phyloP scores from a whole-genome alignment of 345 rosid genomes.

The Sonneratia alba region DNA sequence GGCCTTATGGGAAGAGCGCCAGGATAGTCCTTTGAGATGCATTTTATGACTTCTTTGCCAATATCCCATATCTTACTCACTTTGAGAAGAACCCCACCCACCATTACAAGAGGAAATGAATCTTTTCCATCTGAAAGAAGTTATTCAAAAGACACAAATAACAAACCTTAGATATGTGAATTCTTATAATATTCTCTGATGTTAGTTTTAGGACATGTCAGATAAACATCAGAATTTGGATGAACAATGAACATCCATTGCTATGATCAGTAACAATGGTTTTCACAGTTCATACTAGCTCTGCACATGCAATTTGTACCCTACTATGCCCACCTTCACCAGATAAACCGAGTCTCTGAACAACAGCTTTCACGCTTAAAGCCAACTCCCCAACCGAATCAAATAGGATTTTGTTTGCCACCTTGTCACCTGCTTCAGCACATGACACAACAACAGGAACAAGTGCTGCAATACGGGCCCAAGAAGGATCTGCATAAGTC shows the following conservation, averaged over 20 bases:
- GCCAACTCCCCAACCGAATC: constrained; percentile 59
- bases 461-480: constrained; percentile 78
- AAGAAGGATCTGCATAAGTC: constrained; percentile 73
- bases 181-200: no score
- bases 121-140: constrained; percentile 44
- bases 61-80: constrained; percentile 62
- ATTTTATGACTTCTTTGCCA: constrained; percentile 51
- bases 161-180: background rate
- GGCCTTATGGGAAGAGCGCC: constrained; percentile 30
- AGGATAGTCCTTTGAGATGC: constrained; percentile 35
- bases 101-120: constrained; percentile 65
- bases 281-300: background rate
- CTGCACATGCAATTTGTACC: background rate
- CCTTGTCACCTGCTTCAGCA: constrained; percentile 66
- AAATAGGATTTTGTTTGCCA: constrained; percentile 45
- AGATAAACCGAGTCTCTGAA: constrained; percentile 48
- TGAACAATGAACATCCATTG: background rate
- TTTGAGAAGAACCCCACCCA: constrained; percentile 62
- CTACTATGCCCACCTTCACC: constrained; percentile 40
- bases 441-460: constrained; percentile 65
- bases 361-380: constrained; percentile 68
- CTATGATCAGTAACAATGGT: background rate
- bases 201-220: background rate
- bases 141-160: background rate
- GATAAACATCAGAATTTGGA: background rate